Conservation (phyloP, 2,329 filamentous ascomycete genomes). For the Diplodia mutila region DNA sequence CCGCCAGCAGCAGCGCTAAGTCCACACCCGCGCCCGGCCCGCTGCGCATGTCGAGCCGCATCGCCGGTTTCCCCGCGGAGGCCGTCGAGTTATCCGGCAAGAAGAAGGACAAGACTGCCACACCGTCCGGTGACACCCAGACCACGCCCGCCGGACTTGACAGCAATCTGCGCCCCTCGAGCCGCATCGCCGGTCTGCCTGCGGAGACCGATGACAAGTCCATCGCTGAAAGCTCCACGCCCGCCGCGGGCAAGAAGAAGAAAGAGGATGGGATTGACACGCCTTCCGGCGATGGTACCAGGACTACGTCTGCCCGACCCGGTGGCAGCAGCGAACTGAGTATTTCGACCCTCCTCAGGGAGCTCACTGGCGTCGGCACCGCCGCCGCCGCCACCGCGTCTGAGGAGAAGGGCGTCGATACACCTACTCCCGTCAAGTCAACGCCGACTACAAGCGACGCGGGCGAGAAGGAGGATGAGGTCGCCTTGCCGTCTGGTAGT, state of each 20-base stretch:
- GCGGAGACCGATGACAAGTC: background rate
- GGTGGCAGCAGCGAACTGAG: background rate
- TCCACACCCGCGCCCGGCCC: background rate
- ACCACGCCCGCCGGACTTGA: background rate
- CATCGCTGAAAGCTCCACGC: background rate
- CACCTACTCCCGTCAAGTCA: background rate
- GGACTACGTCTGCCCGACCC: background rate
- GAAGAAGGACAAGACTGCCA: background rate
- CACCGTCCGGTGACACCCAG: background rate
- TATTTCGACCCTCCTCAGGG: background rate
- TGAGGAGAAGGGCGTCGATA: background rate
- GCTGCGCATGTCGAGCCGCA: background rate
- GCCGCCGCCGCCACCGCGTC: background rate
- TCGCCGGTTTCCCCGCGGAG: background rate
- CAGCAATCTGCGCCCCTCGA: background rate
- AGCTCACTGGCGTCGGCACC: no score
- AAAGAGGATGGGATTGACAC: background rate
- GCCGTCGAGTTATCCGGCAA: background rate
- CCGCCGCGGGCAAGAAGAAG: background rate
- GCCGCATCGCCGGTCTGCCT: background rate
- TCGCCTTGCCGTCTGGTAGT: background rate
- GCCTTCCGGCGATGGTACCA: background rate
- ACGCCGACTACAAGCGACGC: background rate
- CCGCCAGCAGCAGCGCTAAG: background rate
- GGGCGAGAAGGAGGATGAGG: background rate